Conservation (phyloP, 2,329 filamentous ascomycete species). For the Penicillium sp. region DNA sequence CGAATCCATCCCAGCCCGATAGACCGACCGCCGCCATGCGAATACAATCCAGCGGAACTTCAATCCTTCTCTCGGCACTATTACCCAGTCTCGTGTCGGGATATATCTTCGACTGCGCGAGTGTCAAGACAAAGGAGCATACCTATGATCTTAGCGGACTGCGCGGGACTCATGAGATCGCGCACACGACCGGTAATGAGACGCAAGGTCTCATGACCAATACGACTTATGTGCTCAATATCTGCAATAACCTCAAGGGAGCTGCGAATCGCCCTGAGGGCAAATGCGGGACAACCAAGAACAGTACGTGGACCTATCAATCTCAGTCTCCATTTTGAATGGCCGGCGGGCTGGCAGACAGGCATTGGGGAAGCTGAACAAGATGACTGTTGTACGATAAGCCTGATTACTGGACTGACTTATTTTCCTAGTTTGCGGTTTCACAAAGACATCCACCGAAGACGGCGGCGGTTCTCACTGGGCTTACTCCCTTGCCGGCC, state of each 20-base stretch:
- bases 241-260: constrained; percentile 34
- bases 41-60: constrained; percentile 27
- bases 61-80: constrained; percentile 28
- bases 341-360: neutral
- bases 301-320: constrained; percentile 28
- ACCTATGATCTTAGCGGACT: constrained; percentile 43
- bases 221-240: constrained; percentile 40
- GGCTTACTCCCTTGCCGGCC: constrained; percentile 74
- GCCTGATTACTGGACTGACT: constrained; percentile 5
- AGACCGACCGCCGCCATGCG: constrained; percentile 30
- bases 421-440: constrained; percentile 66
- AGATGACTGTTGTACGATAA: neutral
- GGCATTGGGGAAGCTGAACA: neutral
- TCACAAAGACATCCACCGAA: constrained; percentile 58
- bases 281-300: constrained; percentile 37
- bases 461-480: constrained; percentile 54
- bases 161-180: constrained; percentile 39
- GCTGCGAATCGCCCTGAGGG: constrained; percentile 26
- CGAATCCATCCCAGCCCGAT: neutral
- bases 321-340: neutral
- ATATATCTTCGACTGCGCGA: constrained; percentile 38
- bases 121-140: constrained; percentile 37
- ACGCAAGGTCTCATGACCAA: constrained; percentile 30
- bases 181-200: constrained; percentile 24
- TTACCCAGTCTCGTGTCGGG: constrained; percentile 32